phyloP scores from a whole-genome alignment of 345 rosid species.

The Euphorbia peplus region DNA sequence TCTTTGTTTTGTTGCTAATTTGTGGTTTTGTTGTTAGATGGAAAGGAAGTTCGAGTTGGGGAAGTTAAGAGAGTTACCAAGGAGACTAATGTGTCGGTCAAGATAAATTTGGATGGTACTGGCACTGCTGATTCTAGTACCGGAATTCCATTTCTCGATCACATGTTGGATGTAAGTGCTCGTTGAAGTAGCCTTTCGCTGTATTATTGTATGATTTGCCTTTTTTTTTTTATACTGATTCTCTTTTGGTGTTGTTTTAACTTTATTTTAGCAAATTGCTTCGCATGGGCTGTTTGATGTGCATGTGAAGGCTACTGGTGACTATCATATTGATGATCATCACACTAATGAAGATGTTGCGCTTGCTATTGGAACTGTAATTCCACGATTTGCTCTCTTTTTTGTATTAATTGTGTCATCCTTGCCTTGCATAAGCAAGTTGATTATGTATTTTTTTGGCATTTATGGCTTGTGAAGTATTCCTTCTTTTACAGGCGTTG shows the following conservation, averaged over 20 bases:
- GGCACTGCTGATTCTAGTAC: constrained; percentile 75
- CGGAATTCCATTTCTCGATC: constrained; percentile 84
- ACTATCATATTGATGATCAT: constrained; percentile 88
- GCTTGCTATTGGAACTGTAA: constrained; percentile 87
- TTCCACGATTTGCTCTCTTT: not conserved
- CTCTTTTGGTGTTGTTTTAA: not conserved
- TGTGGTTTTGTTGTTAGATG: constrained; percentile 6
- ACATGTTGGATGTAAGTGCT: constrained; percentile 72
- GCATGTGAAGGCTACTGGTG: constrained; percentile 85
- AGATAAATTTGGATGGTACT: constrained; percentile 75
- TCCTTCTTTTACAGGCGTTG: constrained; percentile 51
- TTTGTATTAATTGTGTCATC: not conserved
- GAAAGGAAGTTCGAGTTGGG: constrained; percentile 47
- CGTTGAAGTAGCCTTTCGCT: not conserved
- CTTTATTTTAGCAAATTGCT: constrained; percentile 71
- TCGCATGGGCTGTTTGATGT: constrained; percentile 91
- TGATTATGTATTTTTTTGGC: not conserved
- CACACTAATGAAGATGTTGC: constrained; percentile 92
- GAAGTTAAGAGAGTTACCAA: constrained; percentile 79
- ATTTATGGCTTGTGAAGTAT: not conserved
- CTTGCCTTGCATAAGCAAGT: no score
- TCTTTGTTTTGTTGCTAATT: not conserved
- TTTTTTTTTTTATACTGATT: not conserved
- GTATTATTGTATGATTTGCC: not conserved
- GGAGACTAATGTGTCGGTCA: constrained; percentile 79